Evolutionary conservation across 441 rosid genomes (phyloP).

Genomic region (Adansonia gregorii): DNA sequence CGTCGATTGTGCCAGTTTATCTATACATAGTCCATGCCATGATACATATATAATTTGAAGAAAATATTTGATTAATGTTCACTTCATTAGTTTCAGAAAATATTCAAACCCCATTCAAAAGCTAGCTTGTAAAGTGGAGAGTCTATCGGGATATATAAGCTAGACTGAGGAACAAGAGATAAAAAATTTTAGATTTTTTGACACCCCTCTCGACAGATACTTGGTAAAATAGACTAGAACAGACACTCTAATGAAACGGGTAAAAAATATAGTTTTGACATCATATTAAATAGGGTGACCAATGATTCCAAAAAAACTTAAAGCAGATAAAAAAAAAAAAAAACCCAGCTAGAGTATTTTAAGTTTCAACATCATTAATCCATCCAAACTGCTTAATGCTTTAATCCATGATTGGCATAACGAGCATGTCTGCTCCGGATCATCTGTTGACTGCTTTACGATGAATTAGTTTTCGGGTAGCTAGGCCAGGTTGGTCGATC

Average conservation of each 20-base stretch:
- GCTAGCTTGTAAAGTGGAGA: no score
- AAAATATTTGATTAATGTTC: not conserved
- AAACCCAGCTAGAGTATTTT: not conserved
- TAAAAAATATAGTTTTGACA: no score
- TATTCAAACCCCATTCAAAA: no score
- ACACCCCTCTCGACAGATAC: no score
- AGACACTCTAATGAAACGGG: no score
- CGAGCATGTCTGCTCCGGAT: not conserved
- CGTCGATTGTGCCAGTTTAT: slow-evolving; percentile 27
- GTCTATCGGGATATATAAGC: no score
- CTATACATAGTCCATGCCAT: not conserved
- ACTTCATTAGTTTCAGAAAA: slow-evolving; percentile 7
- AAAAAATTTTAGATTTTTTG: no score
- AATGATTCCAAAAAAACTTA: no score
- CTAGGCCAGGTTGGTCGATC: slow-evolving; percentile 17
- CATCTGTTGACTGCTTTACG: not conserved
- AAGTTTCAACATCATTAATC: not conserved
- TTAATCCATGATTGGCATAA: not conserved
- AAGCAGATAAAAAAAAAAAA: not conserved
- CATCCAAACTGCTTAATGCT: slow-evolving; percentile 16
- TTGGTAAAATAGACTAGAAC: no score
- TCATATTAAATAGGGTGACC: no score
- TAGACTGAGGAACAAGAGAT: no score
- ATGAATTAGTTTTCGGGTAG: slow-evolving; percentile 20
- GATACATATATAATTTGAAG: not conserved